Percentiles rank a stretch among this genome's conserved stretches.
phyloP scores from a whole-genome alignment of 768 basidiomycete species.

The Gloeophyllum trabeum region DNA sequence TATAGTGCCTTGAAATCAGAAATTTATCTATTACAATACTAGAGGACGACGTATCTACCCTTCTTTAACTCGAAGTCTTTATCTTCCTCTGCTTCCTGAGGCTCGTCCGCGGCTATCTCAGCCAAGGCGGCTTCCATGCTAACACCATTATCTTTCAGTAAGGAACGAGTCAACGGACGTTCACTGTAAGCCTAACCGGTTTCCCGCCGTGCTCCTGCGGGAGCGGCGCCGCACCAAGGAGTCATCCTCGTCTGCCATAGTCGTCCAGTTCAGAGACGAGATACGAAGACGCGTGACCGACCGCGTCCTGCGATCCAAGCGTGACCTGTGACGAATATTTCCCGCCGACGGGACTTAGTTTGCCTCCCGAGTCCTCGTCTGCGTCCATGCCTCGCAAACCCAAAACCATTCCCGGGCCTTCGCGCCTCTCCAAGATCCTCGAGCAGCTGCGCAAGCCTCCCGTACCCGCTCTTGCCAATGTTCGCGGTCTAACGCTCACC shows the following conservation, averaged over 20 bases:
- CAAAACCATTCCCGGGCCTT: conserved; percentile 30
- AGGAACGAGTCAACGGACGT: background rate
- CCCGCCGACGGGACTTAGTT: too few relatives aligned
- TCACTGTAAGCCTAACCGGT: conserved; percentile 34
- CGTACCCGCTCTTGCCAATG: conserved; percentile 31
- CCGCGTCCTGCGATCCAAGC: too few relatives aligned
- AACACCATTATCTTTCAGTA: conserved; percentile 51
- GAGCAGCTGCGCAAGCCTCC: conserved; percentile 39
- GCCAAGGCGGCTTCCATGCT: conserved; percentile 51
- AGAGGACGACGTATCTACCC: conserved; percentile 27
- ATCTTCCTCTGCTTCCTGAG: conserved; percentile 61
- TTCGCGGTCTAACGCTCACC: conserved; percentile 43
- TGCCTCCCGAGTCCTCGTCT: background rate
- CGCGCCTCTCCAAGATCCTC: conserved; percentile 44
- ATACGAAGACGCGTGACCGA: too few relatives aligned
- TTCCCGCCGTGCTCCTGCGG: conserved; percentile 68
- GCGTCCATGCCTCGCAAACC: conserved; percentile 20
- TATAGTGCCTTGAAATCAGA: background rate
- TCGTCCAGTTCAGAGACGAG: background rate
- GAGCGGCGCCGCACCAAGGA: conserved; percentile 45
- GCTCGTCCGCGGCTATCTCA: conserved; percentile 32
- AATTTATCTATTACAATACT: background rate
- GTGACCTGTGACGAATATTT: background rate
- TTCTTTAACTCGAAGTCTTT: conserved; percentile 57
- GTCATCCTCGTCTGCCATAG: conserved; percentile 24